Base-by-base conservation (phyloP, 495 filamentous ascomycete species). In the Aspergillus coremiiformis region DNA sequence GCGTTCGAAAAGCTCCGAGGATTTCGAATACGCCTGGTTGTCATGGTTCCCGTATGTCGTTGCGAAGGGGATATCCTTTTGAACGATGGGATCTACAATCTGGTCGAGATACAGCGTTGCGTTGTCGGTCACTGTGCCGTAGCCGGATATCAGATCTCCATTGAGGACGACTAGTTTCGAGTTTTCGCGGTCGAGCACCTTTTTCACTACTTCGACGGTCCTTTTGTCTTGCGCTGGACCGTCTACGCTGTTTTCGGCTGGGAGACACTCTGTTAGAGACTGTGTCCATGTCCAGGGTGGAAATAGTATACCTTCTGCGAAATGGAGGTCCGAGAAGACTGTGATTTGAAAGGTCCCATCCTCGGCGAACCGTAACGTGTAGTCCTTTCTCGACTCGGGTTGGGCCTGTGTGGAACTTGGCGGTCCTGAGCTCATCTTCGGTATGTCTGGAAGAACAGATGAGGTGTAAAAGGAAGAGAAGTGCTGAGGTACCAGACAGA, bases 1-100 rank as follows among this genome's bases (percentile, higher is more conserved):
- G 12, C 77, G 70, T 0, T 65, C 63, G 29, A 82, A 75, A 17
- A 89, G 73, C 12, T 65, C 68, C 35, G 64, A 44, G 2, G 79
- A 71, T 0, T 78, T 80, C 23, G 85, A 66, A 53, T 85, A 86
- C 59, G 61, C 77, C 24, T 82, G 67, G 48, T 73, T 78, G 56
- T 90, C 86, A 51, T 90, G 86, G 60, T 89, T 90, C 0, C 86
- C 86, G 52, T 89, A 90, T 0, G 84, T 82, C 3, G 78, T 82
- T 0, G 83, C 83, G 84, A 84, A 89, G 1, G 69, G 67, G 0
- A 84, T 58, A 5, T 69, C 65, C 4, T 70, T 70, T 2, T 75
- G 44, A 0, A 83, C 65, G 2, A 89, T 63, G 0, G 85, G 70
- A 37, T 65, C 69, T 14, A 87, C 79, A 5, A 89, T 79, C 35